These are phyloP conservation scores for Oryza australiensis DNA, from an alignment of 176 grass and related monocot species.

Conservation along the genomic window DNA sequence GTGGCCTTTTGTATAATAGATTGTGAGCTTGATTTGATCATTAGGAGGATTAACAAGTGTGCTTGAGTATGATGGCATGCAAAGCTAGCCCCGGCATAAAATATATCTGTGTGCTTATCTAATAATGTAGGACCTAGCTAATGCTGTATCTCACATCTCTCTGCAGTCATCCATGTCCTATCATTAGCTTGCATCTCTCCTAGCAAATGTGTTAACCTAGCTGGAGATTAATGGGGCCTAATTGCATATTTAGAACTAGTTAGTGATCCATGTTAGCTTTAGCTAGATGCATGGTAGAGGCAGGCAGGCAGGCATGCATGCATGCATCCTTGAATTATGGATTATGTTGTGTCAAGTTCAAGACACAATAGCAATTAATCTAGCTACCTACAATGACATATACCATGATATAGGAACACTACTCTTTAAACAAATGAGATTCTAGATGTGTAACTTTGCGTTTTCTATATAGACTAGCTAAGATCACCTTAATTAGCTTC, in stretches of 20 bases:
- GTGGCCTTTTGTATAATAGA: slow-evolving; percentile 32
- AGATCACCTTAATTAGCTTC: slow-evolving; percentile 27
- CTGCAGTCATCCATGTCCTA: slow-evolving; percentile 11
- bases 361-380: not conserved
- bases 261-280: not conserved
- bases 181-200: not conserved
- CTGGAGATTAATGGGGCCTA: not conserved
- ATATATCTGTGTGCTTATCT: slow-evolving; percentile 40
- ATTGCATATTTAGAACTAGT: slow-evolving; percentile 15
- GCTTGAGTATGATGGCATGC: slow-evolving; percentile 37
- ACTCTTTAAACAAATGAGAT: slow-evolving; percentile 27
- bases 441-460: slow-evolving; percentile 13
- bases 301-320: slow-evolving; percentile 1
- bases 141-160: slow-evolving; percentile 28
- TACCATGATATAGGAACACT: slow-evolving; percentile 4
- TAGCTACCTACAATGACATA: not conserved
- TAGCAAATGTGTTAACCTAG: slow-evolving; percentile 9
- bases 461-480: slow-evolving; percentile 31
- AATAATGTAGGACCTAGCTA: slow-evolving; percentile 32
- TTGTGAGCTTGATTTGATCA: slow-evolving; percentile 51
- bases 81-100: slow-evolving; percentile 33
- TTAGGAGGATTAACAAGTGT: slow-evolving; percentile 21
- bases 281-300: not conserved
- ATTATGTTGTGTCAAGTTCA: slow-evolving; percentile 31
- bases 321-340: not conserved